These are phyloP conservation scores for Corrigiola litoralis DNA, from an alignment of 179 eudicot genomes.

Conservation along the genomic window DNA sequence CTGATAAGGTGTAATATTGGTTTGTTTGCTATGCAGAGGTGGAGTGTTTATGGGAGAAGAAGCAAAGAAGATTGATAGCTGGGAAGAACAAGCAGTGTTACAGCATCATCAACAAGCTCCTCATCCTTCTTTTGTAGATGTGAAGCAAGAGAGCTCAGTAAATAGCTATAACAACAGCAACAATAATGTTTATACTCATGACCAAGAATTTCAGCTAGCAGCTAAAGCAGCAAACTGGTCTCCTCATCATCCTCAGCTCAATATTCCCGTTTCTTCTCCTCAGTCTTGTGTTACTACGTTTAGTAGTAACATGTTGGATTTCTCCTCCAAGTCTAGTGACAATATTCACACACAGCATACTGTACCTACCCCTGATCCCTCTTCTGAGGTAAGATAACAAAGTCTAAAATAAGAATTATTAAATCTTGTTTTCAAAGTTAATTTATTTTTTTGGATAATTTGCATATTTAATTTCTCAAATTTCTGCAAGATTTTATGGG, in stretches of 20 bases:
- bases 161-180: constrained; percentile 28
- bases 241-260: constrained; percentile 14
- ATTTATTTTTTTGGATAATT: too few species aligned
- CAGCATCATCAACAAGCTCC: constrained; percentile 17
- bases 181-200: constrained; percentile 10
- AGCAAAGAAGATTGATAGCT: constrained; percentile 48
- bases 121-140: constrained; percentile 5
- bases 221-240: constrained; percentile 29
- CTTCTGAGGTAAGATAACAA: constrained; percentile 58
- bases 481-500: too few species aligned
- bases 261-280: constrained; percentile 60
- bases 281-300: constrained; percentile 58
- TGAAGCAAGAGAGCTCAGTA: constrained; percentile 51
- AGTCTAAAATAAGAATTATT: too few species aligned
- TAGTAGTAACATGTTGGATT: constrained; percentile 40
- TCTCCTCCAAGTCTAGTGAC: constrained; percentile 40
- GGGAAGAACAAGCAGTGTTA: constrained; percentile 51
- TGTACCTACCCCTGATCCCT: constrained; percentile 34
- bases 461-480: too few species aligned
- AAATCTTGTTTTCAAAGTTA: too few species aligned
- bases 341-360: constrained; percentile 35
- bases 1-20: neutral
- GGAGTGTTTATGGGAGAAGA: constrained; percentile 50
- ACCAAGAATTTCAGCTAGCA: constrained; percentile 31
- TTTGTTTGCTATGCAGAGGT: constrained; percentile 26